Percentiles rank a stretch among this genome's conserved stretches.
Conservation (phyloP, 2,329 filamentous ascomycete genomes). For the Thelonectria discophora region DNA sequence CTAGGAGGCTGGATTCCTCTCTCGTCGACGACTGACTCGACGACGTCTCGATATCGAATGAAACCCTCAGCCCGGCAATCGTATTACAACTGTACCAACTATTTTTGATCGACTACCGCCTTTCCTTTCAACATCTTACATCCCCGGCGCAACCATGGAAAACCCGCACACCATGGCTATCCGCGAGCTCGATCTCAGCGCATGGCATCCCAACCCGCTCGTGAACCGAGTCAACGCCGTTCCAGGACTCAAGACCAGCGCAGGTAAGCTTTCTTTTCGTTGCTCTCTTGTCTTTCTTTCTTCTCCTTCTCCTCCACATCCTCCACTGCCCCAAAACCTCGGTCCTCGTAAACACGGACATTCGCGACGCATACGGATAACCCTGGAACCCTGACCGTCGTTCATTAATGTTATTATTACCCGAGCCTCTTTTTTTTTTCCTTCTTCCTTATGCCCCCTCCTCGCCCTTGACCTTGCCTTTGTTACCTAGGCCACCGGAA, state of each 20-base stretch:
- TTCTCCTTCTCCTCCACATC: neutral
- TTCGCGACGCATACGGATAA: neutral
- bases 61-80: slow-evolving; percentile 1
- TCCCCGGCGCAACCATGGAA: slow-evolving; percentile 38
- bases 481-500: slow-evolving; percentile 24
- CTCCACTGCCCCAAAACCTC: no score
- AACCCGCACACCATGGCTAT: slow-evolving; percentile 49
- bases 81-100: slow-evolving; percentile 11
- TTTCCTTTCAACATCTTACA: slow-evolving; percentile 13
- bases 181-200: slow-evolving; percentile 61
- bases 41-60: slow-evolving; percentile 10
- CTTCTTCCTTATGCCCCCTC: neutral
- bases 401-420: neutral
- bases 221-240: slow-evolving; percentile 65
- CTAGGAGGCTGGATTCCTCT: slow-evolving; percentile 42
- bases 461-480: neutral
- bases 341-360: slow-evolving; percentile 5
- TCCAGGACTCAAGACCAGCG: slow-evolving; percentile 66
- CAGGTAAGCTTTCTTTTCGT: slow-evolving; percentile 57
- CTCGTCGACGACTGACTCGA: slow-evolving; percentile 3
- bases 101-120: slow-evolving; percentile 14
- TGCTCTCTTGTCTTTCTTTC: slow-evolving; percentile 17
- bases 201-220: slow-evolving; percentile 57
- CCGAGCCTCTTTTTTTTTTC: slow-evolving; percentile 11
- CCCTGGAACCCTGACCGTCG: slow-evolving; percentile 9